Percentiles rank a stretch among this genome's conserved stretches.
Conservation (phyloP, 1,284 basidiomycete species). For the Moesziomyces antarcticus region DNA sequence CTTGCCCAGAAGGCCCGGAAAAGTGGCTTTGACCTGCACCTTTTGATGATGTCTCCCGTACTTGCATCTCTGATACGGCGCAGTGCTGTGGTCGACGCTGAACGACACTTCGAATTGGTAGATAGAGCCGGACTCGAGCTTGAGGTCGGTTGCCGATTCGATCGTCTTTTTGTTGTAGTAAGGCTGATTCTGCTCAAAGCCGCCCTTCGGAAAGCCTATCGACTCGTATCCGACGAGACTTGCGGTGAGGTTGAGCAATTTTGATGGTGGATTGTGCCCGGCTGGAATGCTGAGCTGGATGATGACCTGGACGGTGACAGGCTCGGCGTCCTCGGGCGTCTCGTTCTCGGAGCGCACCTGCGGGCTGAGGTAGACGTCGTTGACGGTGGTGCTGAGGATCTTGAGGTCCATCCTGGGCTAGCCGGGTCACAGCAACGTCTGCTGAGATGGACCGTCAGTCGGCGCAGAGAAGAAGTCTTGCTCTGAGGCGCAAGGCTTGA, state of each 20-base stretch:
- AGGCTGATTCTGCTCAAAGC: constrained; percentile 52
- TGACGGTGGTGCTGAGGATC: constrained; percentile 49
- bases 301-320: constrained; percentile 40
- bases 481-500: not conserved
- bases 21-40: constrained; percentile 47
- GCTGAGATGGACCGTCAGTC: no score
- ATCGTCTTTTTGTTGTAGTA: constrained; percentile 48
- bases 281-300: constrained; percentile 45
- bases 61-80: constrained; percentile 51
- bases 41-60: constrained; percentile 49
- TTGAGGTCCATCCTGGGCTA: constrained; percentile 44
- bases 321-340: constrained; percentile 30
- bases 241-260: constrained; percentile 30
- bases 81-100: constrained; percentile 45
- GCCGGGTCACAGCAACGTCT: no score
- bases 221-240: constrained; percentile 46
- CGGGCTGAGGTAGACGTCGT: constrained; percentile 44
- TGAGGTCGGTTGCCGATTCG: constrained; percentile 39
- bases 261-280: constrained; percentile 35
- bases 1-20: constrained; percentile 43
- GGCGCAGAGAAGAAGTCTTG: no score
- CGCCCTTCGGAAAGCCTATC: constrained; percentile 45
- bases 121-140: constrained; percentile 37
- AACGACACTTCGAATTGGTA: constrained; percentile 50
- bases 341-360: constrained; percentile 36